Evolutionary conservation across 306 rosid genomes (phyloP), one percentile per base, ranked within the genome.

Genomic region (Crataegus laevigata): DNA sequence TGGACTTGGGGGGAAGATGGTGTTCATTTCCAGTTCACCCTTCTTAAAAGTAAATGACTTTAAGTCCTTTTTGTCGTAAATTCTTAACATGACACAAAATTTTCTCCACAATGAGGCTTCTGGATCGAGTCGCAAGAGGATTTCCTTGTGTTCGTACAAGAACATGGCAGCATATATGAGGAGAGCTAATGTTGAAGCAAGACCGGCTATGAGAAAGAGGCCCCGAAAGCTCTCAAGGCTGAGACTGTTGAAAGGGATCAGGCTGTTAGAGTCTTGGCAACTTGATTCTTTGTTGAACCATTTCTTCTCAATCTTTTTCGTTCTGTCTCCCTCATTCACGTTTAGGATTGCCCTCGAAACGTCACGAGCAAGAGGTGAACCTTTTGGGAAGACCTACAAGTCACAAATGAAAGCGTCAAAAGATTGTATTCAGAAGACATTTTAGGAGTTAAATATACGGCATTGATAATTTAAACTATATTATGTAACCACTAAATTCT

Each of bases 1-100:
- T 6, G 61, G 70, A 62, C 77, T 74, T 22, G 1, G n/a, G n/a
- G 61, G 50, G 3, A 19, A 62, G 60, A 6, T 28, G 69, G 60
- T 30, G 77, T 60, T 17, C 19, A 8, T 11, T 14, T 63, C 24
- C 50, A 13, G 11, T 38, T n/a, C 77, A 17, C 62, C 75, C 59
- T 77, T 84, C 69, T 60, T 84, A 54, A 82, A 87, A 25, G 90
- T 82, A 79, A 82, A 88, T 42, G 68, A 45, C 8, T 30, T 69
- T 63, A 21, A 30, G 70, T 84, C 88, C 77, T 59, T 84, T 14
- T 80, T 60, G 73, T 84, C 68, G 38, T 68, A 87, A 15, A 73
- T 75, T 66, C 72, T 70, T 13, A 69, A 30, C 72, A 82, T 58
- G 66, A 69, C 15, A 19, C 75, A 18, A 73, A 75, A 40, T 36